phyloP scores from a whole-genome alignment of 768 basidiomycete genomes.

The Coprinopsis marcescibilis region DNA sequence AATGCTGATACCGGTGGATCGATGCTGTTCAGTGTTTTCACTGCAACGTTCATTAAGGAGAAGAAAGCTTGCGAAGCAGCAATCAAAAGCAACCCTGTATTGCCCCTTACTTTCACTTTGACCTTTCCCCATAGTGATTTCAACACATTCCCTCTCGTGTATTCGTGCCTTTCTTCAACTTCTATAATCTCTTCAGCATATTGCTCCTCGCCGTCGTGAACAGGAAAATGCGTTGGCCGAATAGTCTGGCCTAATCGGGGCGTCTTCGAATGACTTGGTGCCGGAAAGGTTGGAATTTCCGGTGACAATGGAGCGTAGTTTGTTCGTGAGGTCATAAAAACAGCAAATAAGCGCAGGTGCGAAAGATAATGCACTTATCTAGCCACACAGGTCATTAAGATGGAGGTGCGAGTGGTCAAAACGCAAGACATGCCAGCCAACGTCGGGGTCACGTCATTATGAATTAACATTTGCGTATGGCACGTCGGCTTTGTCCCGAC shows the following conservation, averaged over 20 bases:
- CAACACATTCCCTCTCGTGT: no score
- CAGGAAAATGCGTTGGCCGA: background rate
- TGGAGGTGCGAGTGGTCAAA: no score
- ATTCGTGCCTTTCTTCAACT: no score
- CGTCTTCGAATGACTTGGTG: no score
- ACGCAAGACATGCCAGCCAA: no score
- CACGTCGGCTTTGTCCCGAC: no score
- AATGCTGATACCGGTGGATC: constrained; percentile 20
- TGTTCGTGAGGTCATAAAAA: background rate
- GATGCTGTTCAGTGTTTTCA: constrained; percentile 20
- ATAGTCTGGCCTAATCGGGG: background rate
- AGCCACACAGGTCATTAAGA: no score
- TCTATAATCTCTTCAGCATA: background rate
- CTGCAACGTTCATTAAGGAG: constrained; percentile 19
- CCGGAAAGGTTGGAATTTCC: background rate
- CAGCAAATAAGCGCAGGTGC: no score
- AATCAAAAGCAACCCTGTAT: constrained; percentile 18
- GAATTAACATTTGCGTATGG: no score
- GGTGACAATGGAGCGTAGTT: background rate
- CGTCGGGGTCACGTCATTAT: no score
- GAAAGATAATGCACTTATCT: no score
- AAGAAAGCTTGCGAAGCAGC: constrained; percentile 18
- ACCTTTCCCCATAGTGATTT: constrained; percentile 1
- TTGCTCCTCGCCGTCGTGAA: background rate
- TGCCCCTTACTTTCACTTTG: constrained; percentile 2